Evolutionary conservation across 768 basidiomycete species (phyloP), one percentile per base, ranked within the genome.

Genomic region (Lentinula edodes): DNA sequence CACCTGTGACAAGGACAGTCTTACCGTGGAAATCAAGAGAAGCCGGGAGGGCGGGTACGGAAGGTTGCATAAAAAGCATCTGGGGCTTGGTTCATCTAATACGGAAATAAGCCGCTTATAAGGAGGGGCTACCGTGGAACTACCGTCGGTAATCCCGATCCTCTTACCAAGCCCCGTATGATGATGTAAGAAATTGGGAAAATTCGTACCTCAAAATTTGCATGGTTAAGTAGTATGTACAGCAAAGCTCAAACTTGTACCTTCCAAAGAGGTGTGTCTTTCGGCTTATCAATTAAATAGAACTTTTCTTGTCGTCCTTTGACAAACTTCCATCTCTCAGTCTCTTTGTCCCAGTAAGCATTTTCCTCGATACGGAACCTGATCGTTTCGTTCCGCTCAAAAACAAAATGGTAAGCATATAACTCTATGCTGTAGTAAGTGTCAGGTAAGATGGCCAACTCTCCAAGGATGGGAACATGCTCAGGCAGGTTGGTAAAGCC

Each of bases 371-470:
- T 71, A 45, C 75, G 66, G 68, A 79, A 81, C 59, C 80, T 66
- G 36, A 81, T 71, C 0, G 78, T 78, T 63, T 77, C 75, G 60
- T 80, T 79, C 52, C 79, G 76, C 63, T 83, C 83, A 8, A 78
- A 75, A 16, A 83, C 73, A 57, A 76, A 80, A 60, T 78, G 78
- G 64, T 76, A 77, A 6, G 81, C 80, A 58, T 78, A 80, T 13
- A 83, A 73, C 65, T 84, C 81, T 62, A 85, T 78, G 70, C 78
- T 80, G 65, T 83, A 83, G 69, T 78, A 83, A 12, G 80, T 81
- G 58, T 81, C 71, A 6, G 79, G 74, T 32, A 83, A 71, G 28
- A 83, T 75, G 7, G 71, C 72, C 43, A 83, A 71, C 39, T 81
- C 79, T 43, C 82, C 82, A 9, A 80, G 66, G 38, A 81, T 68